phyloP scores from a whole-genome alignment of 2,329 filamentous ascomycete species.

The Colletotrichum sp. region DNA sequence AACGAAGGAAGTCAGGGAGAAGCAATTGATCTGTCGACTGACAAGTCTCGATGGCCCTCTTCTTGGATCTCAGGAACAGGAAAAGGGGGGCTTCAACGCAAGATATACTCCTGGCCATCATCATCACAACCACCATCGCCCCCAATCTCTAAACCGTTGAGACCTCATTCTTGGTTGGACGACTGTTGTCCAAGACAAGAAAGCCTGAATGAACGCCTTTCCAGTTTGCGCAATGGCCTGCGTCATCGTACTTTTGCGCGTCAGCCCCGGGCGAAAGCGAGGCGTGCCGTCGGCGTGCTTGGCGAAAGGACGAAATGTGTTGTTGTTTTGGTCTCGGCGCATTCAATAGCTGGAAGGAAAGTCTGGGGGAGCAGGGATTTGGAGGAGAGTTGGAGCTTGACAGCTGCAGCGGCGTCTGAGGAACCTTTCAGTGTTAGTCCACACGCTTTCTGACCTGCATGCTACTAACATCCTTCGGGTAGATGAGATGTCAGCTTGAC shows the following conservation, averaged over 20 bases:
- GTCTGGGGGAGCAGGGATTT: background rate
- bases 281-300: slow-evolving; percentile 7
- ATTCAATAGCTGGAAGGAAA: background rate
- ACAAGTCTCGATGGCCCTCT: background rate
- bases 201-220: background rate
- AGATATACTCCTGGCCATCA: background rate
- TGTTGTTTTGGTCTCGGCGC: background rate
- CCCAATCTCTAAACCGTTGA: background rate
- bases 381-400: background rate
- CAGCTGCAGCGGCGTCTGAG: background rate
- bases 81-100: background rate
- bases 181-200: background rate
- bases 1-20: accelerated
- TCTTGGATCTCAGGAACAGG: background rate
- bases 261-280: slow-evolving; percentile 16
- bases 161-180: background rate
- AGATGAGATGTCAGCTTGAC: background rate
- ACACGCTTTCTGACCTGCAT: background rate
- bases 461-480: accelerated
- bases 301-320: background rate
- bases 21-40: background rate
- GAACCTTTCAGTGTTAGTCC: background rate
- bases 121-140: background rate
- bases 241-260: slow-evolving; percentile 12
- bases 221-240: background rate